A percentile compares a stretch with the other conserved stretches of the same genome.
Conservation (phyloP, 805 yeast species). For the Kockiozyma suomiensis region DNA sequence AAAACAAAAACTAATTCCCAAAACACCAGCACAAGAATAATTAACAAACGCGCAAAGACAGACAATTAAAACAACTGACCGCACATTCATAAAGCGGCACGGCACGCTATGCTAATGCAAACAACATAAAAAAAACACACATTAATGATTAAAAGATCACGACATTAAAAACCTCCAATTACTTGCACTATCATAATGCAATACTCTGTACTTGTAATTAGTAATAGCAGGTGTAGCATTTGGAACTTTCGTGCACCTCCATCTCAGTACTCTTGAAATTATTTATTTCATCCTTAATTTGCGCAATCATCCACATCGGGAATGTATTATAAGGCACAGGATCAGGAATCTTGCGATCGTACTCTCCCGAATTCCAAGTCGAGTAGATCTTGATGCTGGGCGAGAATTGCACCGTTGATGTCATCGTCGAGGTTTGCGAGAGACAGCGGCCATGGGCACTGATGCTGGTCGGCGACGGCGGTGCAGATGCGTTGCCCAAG, state of each 20-base stretch:
- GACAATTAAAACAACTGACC: no score
- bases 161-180: not conserved
- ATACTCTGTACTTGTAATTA: constrained; percentile 40
- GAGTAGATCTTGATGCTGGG: constrained; percentile 81
- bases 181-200: not conserved
- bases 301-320: constrained; percentile 64
- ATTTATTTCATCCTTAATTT: constrained; percentile 83
- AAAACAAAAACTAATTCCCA: no score
- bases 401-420: constrained; percentile 60
- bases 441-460: constrained; percentile 3
- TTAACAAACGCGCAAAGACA: no score
- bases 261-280: constrained; percentile 67
- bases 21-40: no score
- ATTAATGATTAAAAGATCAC: no score
- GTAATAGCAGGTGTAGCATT: constrained; percentile 81
- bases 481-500: not conserved
- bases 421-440: constrained; percentile 9
- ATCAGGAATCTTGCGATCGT: constrained; percentile 59
- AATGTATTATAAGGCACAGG: constrained; percentile 24
- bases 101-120: no score
- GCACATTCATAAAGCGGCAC: no score
- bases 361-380: constrained; percentile 78
- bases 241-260: constrained; percentile 80
- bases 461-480: constrained; percentile 3
- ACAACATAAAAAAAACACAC: no score